Conservation (phyloP, 1,284 basidiomycete genomes). For the Vanrija pseudolonga region DNA sequence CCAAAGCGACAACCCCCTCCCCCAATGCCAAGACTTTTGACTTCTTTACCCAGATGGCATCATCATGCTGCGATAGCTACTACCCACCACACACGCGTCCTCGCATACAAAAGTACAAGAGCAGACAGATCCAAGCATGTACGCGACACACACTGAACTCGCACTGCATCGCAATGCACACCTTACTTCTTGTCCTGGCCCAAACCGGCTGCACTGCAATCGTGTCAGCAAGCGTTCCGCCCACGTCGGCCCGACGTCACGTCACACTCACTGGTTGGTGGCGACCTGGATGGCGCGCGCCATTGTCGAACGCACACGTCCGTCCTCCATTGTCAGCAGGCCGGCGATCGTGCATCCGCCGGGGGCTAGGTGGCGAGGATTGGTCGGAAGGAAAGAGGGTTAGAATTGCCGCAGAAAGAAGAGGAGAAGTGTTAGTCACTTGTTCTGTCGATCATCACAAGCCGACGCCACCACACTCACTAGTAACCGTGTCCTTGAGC, state of each 20-base stretch:
- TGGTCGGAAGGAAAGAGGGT: not conserved
- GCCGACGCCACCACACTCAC: conserved; percentile 56
- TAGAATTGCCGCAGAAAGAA: no score
- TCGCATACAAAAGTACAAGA: no score
- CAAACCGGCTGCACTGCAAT: conserved; percentile 41
- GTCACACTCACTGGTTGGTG: conserved; percentile 60
- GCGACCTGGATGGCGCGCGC: conserved; percentile 93
- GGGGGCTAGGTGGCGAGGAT: conserved; percentile 61
- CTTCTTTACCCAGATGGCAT: no score
- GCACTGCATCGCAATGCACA: no score
- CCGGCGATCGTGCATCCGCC: conserved; percentile 99
- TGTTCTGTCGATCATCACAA: not conserved
- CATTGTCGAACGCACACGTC: conserved; percentile 87
- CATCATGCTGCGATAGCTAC: no score
- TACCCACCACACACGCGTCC: no score
- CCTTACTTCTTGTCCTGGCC: conserved; percentile 46
- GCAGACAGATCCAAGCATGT: no score
- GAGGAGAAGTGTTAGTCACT: not conserved
- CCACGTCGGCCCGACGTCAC: not conserved
- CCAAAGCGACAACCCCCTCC: no score
- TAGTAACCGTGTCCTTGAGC: conserved; percentile 96
- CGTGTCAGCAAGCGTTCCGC: not conserved
- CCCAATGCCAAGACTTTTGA: no score
- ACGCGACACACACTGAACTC: no score
- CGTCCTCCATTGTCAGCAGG: conserved; percentile 90